phyloP scores from a whole-genome alignment of 2,329 filamentous ascomycete species.

The Scorias spongiosa region DNA sequence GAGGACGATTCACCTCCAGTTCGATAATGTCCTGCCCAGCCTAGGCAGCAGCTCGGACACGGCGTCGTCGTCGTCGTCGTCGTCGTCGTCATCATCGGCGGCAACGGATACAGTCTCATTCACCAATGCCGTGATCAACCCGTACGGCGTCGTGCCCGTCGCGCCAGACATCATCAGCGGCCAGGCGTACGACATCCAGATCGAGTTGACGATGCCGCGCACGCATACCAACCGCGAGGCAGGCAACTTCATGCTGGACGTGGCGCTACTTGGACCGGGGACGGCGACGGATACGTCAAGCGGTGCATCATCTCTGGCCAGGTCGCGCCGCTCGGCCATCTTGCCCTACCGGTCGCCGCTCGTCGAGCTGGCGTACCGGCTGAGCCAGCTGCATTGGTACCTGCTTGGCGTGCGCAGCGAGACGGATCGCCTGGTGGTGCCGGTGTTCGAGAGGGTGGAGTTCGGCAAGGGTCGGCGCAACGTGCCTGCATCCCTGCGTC shows the following conservation, averaged over 20 bases:
- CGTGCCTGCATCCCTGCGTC: conserved; percentile 37
- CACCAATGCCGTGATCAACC: conserved; percentile 16
- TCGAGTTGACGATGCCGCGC: conserved; percentile 62
- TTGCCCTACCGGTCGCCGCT: conserved; percentile 64
- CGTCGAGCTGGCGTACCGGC: conserved; percentile 44
- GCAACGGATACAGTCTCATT: neutral
- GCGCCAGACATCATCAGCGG: conserved; percentile 43
- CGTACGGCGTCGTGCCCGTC: conserved; percentile 38
- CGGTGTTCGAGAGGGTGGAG: conserved; percentile 57
- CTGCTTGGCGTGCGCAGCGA: conserved; percentile 51
- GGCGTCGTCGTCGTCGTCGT: too few species aligned
- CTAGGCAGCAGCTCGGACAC: neutral
- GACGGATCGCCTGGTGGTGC: conserved; percentile 46
- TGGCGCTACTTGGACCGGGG: conserved; percentile 43
- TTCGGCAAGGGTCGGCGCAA: conserved; percentile 44
- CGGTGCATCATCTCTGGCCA: conserved; percentile 15
- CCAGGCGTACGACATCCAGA: conserved; percentile 72
- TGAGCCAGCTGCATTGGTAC: conserved; percentile 54
- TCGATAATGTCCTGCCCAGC: conserved; percentile 31
- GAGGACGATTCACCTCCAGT: conserved; percentile 51
- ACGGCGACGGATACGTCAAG: conserved; percentile 10
- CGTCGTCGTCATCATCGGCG: too few species aligned
- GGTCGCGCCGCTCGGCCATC: conserved; percentile 58
- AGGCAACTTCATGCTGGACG: conserved; percentile 90
- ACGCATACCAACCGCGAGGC: conserved; percentile 58